A percentile compares a stretch with the other conserved stretches of the same genome.
Evolutionary conservation across 768 basidiomycete species (phyloP).

Genomic region (Trametes punicea): DNA sequence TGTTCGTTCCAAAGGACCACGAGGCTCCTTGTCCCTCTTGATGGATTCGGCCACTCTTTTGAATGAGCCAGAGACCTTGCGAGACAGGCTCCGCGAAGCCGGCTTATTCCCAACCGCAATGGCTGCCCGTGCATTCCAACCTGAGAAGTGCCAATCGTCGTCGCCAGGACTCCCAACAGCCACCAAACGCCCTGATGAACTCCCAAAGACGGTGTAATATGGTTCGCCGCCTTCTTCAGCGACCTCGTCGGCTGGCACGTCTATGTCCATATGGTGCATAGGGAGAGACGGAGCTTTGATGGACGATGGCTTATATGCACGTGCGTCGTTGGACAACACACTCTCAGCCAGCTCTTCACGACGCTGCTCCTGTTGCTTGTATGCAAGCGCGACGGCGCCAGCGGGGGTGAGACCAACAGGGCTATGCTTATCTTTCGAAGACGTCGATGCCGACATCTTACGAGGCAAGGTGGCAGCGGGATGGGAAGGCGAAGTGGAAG

Average conservation of each 20-base stretch:
- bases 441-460: background rate
- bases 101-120: background rate
- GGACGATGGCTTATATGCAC: constrained; percentile 11
- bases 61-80: constrained; percentile 38
- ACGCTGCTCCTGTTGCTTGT: constrained; percentile 42
- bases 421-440: background rate
- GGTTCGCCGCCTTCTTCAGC: constrained; percentile 34
- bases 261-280: background rate
- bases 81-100: constrained; percentile 26
- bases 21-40: constrained; percentile 12
- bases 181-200: constrained; percentile 41
- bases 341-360: constrained; percentile 31
- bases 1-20: background rate
- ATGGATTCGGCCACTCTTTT: constrained; percentile 22
- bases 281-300: constrained; percentile 8
- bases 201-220: constrained; percentile 58
- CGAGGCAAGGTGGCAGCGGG: constrained; percentile 2
- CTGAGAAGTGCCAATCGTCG: constrained; percentile 25
- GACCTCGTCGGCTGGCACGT: constrained; percentile 15
- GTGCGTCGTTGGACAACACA: constrained; percentile 29
- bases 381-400: constrained; percentile 43
- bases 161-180: constrained; percentile 45
- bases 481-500: background rate
- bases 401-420: constrained; percentile 41
- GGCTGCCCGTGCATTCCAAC: constrained; percentile 15